Evolutionary conservation across 805 yeast species (phyloP).

Genomic region (Cephaloascus fragrans): DNA sequence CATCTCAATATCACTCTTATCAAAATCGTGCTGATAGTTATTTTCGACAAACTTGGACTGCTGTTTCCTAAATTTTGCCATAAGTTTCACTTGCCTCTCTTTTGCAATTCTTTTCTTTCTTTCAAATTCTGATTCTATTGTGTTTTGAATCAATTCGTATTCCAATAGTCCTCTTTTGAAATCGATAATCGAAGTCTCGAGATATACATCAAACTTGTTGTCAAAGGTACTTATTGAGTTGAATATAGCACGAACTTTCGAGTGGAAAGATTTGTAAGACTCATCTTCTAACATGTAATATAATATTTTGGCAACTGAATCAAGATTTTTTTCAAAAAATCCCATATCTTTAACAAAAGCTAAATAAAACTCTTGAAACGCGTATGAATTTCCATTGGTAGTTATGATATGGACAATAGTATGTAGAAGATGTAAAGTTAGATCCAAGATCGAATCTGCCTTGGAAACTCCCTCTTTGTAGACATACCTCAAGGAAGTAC

Average conservation of each 20-base stretch:
- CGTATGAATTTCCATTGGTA: slow-evolving; percentile 5
- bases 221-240: slow-evolving; percentile 6
- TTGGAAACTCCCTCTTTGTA: slow-evolving; percentile 24
- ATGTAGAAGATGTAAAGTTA: slow-evolving; percentile 61
- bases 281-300: slow-evolving; percentile 30
- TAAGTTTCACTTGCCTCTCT: slow-evolving; percentile 55
- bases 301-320: slow-evolving; percentile 6
- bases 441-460: slow-evolving; percentile 46
- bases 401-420: slow-evolving; percentile 28
- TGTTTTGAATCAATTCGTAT: slow-evolving; percentile 10
- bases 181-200: slow-evolving; percentile 1
- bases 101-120: slow-evolving; percentile 61
- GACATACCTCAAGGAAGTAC: slow-evolving; percentile 35
- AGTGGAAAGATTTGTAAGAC: slow-evolving; percentile 29
- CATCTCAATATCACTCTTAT: slow-evolving; percentile 31
- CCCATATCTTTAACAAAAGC: not conserved
- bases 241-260: slow-evolving; percentile 51
- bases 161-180: slow-evolving; percentile 9
- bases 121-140: slow-evolving; percentile 30
- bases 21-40: slow-evolving; percentile 20
- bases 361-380: not conserved
- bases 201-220: slow-evolving; percentile 8
- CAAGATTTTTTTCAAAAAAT: not conserved
- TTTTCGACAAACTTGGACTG: slow-evolving; percentile 66
- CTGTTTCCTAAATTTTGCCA: slow-evolving; percentile 74